Evolutionary conservation across 257 asterid genomes (phyloP).

Genomic region (Leonotis leonurus): DNA sequence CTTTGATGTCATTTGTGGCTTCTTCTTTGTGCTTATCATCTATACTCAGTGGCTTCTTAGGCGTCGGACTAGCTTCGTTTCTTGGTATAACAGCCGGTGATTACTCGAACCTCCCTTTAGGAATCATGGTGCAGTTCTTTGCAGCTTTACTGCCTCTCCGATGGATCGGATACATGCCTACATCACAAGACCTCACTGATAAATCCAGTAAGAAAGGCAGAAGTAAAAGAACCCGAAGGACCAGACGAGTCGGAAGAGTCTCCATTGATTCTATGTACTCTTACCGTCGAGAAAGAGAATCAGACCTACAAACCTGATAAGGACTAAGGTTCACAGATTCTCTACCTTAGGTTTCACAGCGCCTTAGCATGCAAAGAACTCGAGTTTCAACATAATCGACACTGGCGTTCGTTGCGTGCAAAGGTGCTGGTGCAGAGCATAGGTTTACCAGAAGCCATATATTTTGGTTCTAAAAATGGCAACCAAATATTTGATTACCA

Average conservation of each 20-base stretch:
- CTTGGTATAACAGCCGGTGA: slow-evolving; percentile 58
- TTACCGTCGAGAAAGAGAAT: slow-evolving; percentile 52
- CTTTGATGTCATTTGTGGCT: slow-evolving; percentile 66
- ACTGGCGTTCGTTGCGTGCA: background rate
- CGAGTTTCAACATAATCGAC: background rate
- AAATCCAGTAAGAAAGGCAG: slow-evolving; percentile 33
- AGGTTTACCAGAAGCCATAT: background rate
- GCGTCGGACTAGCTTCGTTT: slow-evolving; percentile 57
- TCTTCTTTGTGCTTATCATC: slow-evolving; percentile 69
- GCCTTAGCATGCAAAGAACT: background rate
- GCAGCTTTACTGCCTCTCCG: slow-evolving; percentile 60
- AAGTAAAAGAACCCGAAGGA: slow-evolving; percentile 41
- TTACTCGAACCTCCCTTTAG: slow-evolving; percentile 58
- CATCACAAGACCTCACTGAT: slow-evolving; percentile 26
- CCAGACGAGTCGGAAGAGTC: slow-evolving; percentile 56
- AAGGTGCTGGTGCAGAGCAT: background rate
- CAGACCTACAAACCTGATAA: slow-evolving; percentile 35
- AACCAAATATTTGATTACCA: background rate
- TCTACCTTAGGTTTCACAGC: background rate
- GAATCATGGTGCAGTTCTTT: slow-evolving; percentile 59
- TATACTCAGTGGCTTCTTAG: slow-evolving; percentile 55
- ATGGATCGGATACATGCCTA: slow-evolving; percentile 54
- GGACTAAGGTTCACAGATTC: background rate
- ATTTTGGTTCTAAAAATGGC: background rate
- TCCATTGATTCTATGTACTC: slow-evolving; percentile 36